phyloP scores from a whole-genome alignment of 257 asterid genomes.

The Solanum okadae region DNA sequence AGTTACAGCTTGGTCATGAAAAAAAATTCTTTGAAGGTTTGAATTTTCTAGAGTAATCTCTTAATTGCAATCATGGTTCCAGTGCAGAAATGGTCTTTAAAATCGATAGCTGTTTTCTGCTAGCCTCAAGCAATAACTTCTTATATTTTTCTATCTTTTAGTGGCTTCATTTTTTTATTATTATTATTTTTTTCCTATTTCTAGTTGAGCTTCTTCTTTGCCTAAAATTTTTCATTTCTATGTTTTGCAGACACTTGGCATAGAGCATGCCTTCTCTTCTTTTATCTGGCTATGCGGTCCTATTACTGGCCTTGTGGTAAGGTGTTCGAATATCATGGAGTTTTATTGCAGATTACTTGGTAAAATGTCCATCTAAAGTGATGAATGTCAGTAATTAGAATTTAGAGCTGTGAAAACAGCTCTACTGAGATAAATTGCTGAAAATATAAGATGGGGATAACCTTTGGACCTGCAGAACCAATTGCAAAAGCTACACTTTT shows the following conservation, averaged over 20 bases:
- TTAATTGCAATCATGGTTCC: not conserved
- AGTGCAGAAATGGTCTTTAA: not conserved
- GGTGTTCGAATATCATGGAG: conserved; percentile 7
- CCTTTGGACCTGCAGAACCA: not conserved
- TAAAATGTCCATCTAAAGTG: not conserved
- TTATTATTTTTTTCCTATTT: not conserved
- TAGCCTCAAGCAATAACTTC: not conserved
- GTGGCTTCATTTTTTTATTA: conserved; percentile 30
- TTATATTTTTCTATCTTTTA: not conserved
- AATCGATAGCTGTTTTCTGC: not conserved
- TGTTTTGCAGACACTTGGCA: conserved; percentile 88
- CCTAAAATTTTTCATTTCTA: conserved; percentile 7
- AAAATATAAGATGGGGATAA: not conserved
- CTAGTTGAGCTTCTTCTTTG: conserved; percentile 9
- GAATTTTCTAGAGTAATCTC: not conserved
- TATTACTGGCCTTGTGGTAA: conserved; percentile 97
- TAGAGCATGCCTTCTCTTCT: conserved; percentile 91
- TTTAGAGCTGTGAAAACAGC: not conserved
- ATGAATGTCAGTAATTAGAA: not conserved
- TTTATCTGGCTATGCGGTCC: conserved; percentile 99
- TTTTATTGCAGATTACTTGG: not conserved
- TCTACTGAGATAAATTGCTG: not conserved
- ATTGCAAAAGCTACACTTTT: not conserved
- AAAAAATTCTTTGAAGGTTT: not conserved
- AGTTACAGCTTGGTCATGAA: not conserved